Evolutionary conservation across 2,329 filamentous ascomycete species (phyloP).

Genomic region (Sarocladiaceae sp.): DNA sequence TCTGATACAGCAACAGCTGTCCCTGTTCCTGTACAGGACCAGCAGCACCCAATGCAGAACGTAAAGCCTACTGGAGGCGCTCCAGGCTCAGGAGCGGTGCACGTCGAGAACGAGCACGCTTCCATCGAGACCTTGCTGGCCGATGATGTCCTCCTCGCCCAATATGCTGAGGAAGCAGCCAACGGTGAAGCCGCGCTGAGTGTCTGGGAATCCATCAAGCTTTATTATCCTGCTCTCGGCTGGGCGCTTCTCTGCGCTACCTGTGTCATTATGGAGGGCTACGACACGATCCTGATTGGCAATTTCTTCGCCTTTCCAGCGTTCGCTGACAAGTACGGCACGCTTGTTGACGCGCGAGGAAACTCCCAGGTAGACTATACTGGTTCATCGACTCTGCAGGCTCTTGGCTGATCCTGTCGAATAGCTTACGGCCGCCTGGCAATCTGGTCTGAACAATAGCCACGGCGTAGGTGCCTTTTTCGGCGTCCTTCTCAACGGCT

Average conservation of each 20-base stretch:
- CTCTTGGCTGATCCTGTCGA: background rate
- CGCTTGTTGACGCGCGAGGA: conserved; percentile 16
- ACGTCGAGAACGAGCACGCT: background rate
- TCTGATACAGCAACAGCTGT: too few species aligned
- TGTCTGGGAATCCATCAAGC: conserved; percentile 13
- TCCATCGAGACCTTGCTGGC: background rate
- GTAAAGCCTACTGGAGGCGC: background rate
- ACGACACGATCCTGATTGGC: conserved; percentile 16
- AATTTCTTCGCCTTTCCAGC: conserved; percentile 22
- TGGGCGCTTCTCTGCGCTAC: conserved; percentile 23
- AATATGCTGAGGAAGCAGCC: conserved; percentile 9
- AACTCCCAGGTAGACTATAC: conserved; percentile 17
- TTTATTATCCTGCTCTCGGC: conserved; percentile 20
- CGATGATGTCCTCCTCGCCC: conserved; percentile 1
- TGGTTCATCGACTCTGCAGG: background rate
- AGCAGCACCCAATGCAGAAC: background rate
- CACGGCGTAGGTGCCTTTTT: conserved; percentile 37
- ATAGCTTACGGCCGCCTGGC: conserved; percentile 38
- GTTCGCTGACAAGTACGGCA: conserved; percentile 21
- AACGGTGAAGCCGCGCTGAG: conserved; percentile 14
- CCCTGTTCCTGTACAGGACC: background rate
- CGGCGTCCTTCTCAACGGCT: conserved; percentile 37
- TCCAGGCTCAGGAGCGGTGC: background rate
- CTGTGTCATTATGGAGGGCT: conserved; percentile 26
- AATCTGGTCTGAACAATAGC: conserved; percentile 36